Evolutionary conservation across 352 stramenopile species (phyloP), one percentile per base, ranked within the genome.

Genomic region (Globisporangium solare): DNA sequence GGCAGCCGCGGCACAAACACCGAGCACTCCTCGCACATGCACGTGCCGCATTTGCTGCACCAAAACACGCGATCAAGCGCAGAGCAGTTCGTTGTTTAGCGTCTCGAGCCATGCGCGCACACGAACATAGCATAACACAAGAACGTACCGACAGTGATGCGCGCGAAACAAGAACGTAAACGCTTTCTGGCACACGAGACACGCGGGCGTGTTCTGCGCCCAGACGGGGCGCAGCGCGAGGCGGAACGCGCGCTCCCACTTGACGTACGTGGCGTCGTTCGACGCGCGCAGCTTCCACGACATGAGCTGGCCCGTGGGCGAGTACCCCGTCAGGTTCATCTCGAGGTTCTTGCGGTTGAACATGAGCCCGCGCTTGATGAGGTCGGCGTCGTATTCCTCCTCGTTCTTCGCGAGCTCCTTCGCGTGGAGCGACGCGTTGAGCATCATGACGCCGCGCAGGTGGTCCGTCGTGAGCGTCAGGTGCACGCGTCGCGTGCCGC

Each of bases 1-100:
- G 83, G 81, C 37, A 94, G 51, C 6, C 82, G 73, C 3, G 83
- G 76, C 13, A 86, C 81, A 51, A 89, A 86, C 41, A 89, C 76
- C 0, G 81, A 91, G 63, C 83, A 94, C 39, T 90, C 74, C n/a
- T 89, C 78, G 45, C 83, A 94, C 73, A 94, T 89, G 51, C 83
- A 92, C 14, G 77, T 92, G 13, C 83, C 81, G 49, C 83, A 94
- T 55, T 94, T 92, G 35, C 77, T 85, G 51, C 18, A 35, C 24
- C 6, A 27, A 7, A 7, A 6, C 46, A 48, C 5, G 24, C 5
- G 24, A 27, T 27, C 24, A 27, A 27, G 24, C 24, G 24, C 24
- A 27, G 24, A 27, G 5, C 2, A 27, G 24, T 27, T 27, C 2
- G 24, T 5, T 27, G n/a, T 27, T 27, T 27, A 27, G 24, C n/a